A percentile compares a stretch with the other conserved stretches of the same genome.
Conservation (phyloP, 2,329 filamentous ascomycete species). For the Fusarium sp. region DNA sequence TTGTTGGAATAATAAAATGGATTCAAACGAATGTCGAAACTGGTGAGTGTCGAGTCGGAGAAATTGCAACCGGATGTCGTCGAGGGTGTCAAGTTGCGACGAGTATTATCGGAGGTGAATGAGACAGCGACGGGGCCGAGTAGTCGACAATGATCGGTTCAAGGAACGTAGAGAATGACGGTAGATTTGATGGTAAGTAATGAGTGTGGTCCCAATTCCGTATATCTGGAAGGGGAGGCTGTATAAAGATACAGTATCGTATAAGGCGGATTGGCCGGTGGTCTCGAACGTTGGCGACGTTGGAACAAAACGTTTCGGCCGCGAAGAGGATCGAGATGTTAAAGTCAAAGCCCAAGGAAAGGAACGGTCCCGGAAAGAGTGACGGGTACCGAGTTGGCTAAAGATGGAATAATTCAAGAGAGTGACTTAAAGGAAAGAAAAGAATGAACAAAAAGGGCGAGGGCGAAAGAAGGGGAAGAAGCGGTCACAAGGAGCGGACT, state of each 20-base stretch:
- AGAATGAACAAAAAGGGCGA: slow-evolving; percentile 52
- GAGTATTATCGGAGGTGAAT: slow-evolving; percentile 19
- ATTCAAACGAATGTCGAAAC: slow-evolving; percentile 26
- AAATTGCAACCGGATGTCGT: slow-evolving; percentile 29
- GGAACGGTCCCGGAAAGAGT: slow-evolving; percentile 61
- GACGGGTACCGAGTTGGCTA: slow-evolving; percentile 56
- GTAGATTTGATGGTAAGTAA: slow-evolving; percentile 38
- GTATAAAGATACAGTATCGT: slow-evolving; percentile 32
- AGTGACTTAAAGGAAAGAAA: slow-evolving; percentile 61
- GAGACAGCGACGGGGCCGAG: slow-evolving; percentile 13
- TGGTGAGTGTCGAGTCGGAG: slow-evolving; percentile 19
- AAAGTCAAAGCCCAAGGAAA: slow-evolving; percentile 50
- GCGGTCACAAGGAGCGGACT: slow-evolving; percentile 51
- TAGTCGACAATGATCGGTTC: slow-evolving; percentile 27
- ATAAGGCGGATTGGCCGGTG: slow-evolving; percentile 26
- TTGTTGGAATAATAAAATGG: slow-evolving; percentile 27
- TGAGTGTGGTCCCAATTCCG: slow-evolving; percentile 47
- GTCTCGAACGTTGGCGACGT: slow-evolving; percentile 38
- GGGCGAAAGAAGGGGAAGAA: slow-evolving; percentile 51
- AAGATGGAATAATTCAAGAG: slow-evolving; percentile 52
- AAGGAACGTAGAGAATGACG: slow-evolving; percentile 38
- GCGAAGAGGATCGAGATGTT: slow-evolving; percentile 36
- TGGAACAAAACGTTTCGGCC: slow-evolving; percentile 27
- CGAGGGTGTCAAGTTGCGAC: slow-evolving; percentile 26
- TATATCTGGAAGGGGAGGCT: slow-evolving; percentile 27